A percentile compares a stretch with the other conserved stretches of the same genome.
phyloP scores from a whole-genome alignment of 2,329 filamentous ascomycete species.

The Fusarium cyanostomum region DNA sequence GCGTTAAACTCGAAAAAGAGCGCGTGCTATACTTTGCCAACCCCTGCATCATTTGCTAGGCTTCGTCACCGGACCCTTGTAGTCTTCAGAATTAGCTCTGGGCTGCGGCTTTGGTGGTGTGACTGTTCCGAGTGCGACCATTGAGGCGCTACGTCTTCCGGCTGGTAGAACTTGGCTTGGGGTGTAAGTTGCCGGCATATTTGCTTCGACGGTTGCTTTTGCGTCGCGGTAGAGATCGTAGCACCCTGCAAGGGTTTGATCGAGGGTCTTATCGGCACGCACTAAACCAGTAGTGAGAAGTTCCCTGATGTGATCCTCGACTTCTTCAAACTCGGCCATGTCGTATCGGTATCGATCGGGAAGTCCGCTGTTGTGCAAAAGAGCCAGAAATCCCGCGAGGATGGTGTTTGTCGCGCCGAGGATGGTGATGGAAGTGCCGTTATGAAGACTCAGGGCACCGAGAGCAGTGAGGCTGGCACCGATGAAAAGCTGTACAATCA shows the following conservation, averaged over 20 bases:
- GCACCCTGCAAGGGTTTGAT: conserved; percentile 59
- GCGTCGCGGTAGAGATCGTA: conserved; percentile 58
- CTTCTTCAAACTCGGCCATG: conserved; percentile 58
- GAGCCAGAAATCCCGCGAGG: conserved; percentile 59
- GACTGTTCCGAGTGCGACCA: not conserved
- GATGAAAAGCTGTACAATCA: conserved; percentile 60
- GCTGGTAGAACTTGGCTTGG: conserved; percentile 33
- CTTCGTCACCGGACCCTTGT: conserved; percentile 21
- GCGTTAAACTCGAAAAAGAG: conserved; percentile 24
- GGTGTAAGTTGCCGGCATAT: conserved; percentile 56
- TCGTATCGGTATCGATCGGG: conserved; percentile 62
- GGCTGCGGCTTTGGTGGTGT: conserved; percentile 12
- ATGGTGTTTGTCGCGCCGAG: conserved; percentile 62
- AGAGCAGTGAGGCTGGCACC: conserved; percentile 61
- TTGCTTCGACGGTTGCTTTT: conserved; percentile 58
- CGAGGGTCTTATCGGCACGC: conserved; percentile 52
- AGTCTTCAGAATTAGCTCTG: conserved; percentile 5
- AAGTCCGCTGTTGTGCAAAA: conserved; percentile 64
- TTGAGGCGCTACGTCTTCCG: conserved; percentile 11
- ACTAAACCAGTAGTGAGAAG: conserved; percentile 60
- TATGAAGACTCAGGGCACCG: conserved; percentile 52
- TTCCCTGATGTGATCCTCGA: conserved; percentile 61
- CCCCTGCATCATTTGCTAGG: conserved; percentile 17
- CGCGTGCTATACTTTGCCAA: conserved; percentile 5
- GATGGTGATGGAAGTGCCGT: conserved; percentile 57